Evolutionary conservation across 768 basidiomycete species (phyloP).

Genomic region (Plicaturopsis crispa): DNA sequence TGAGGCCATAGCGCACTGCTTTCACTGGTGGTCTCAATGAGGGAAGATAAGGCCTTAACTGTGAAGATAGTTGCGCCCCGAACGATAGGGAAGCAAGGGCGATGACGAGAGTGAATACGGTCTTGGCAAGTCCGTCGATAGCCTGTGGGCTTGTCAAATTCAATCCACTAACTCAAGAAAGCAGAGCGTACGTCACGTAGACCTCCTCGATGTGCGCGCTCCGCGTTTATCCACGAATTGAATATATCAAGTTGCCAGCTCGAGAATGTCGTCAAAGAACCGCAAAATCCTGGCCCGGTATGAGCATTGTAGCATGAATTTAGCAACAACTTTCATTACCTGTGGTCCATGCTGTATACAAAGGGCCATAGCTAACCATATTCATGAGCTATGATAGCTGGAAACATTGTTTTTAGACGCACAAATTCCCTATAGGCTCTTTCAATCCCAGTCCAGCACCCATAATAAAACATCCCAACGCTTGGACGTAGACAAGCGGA

Average conservation of each 20-base stretch:
- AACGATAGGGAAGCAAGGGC: constrained; percentile 72
- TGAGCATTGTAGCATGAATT: not conserved
- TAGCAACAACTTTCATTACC: constrained; percentile 32
- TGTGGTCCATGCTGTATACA: constrained; percentile 85
- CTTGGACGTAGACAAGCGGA: constrained; percentile 79
- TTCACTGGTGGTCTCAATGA: constrained; percentile 32
- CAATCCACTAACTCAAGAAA: not conserved
- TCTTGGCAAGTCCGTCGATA: constrained; percentile 79
- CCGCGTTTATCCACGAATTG: constrained; percentile 71
- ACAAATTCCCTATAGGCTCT: constrained; percentile 71
- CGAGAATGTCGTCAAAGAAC: constrained; percentile 94
- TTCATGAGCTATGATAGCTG: constrained; percentile 4
- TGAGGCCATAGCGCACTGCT: constrained; percentile 40
- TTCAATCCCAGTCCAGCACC: constrained; percentile 69
- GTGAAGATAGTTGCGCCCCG: constrained; percentile 56
- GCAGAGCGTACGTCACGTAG: constrained; percentile 58
- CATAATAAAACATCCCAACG: constrained; percentile 87
- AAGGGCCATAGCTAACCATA: constrained; percentile 67
- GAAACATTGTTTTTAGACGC: constrained; percentile 19
- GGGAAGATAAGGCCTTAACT: constrained; percentile 33
- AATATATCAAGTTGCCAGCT: constrained; percentile 91
- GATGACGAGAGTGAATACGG: constrained; percentile 70
- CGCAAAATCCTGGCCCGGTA: constrained; percentile 69
- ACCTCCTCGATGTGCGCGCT: constrained; percentile 46
- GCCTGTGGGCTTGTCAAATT: constrained; percentile 40